Evolutionary conservation across 768 basidiomycete species (phyloP).

Genomic region (Panaeolus papilionaceus): DNA sequence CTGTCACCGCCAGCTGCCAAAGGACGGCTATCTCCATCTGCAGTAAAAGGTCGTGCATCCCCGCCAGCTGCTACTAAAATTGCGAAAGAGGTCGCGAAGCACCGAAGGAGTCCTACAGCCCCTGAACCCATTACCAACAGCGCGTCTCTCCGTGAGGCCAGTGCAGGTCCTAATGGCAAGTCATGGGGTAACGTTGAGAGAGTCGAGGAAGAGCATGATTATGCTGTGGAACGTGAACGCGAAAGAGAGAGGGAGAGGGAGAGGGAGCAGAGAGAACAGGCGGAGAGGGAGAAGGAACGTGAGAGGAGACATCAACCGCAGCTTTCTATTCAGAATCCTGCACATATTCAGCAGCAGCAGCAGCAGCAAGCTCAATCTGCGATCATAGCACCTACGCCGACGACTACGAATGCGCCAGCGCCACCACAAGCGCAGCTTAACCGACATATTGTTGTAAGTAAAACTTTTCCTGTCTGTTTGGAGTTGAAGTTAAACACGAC

Average conservation of each 20-base stretch:
- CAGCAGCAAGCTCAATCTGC: conserved; percentile 38
- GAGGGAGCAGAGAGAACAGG: conserved; percentile 30
- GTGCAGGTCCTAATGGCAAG: conserved; percentile 37
- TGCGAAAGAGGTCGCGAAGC: conserved; percentile 46
- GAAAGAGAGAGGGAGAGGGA: conserved; percentile 41
- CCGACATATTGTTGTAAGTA: conserved; percentile 49
- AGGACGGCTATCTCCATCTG: conserved; percentile 35
- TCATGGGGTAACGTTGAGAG: conserved; percentile 55
- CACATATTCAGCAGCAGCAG: conserved; percentile 34
- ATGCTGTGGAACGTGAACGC: conserved; percentile 41
- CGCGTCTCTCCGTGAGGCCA: conserved; percentile 34
- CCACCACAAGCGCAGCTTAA: conserved; percentile 40
- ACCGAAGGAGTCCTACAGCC: conserved; percentile 73
- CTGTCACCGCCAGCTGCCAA: conserved; percentile 28
- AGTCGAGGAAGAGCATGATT: conserved; percentile 38
- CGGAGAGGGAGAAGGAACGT: conserved; percentile 29
- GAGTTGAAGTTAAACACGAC: background rate
- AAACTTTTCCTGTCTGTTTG: conserved; percentile 16
- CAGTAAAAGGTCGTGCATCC: conserved; percentile 36
- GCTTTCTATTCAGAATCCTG: conserved; percentile 34
- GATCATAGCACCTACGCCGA: conserved; percentile 38
- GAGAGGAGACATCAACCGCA: conserved; percentile 38
- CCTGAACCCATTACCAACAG: conserved; percentile 62
- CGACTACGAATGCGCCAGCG: conserved; percentile 17
- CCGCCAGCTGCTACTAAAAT: conserved; percentile 34